Percentiles rank a stretch among this genome's conserved stretches.
phyloP scores from a whole-genome alignment of 2,329 filamentous ascomycete genomes.

The Capronia epimyces region DNA sequence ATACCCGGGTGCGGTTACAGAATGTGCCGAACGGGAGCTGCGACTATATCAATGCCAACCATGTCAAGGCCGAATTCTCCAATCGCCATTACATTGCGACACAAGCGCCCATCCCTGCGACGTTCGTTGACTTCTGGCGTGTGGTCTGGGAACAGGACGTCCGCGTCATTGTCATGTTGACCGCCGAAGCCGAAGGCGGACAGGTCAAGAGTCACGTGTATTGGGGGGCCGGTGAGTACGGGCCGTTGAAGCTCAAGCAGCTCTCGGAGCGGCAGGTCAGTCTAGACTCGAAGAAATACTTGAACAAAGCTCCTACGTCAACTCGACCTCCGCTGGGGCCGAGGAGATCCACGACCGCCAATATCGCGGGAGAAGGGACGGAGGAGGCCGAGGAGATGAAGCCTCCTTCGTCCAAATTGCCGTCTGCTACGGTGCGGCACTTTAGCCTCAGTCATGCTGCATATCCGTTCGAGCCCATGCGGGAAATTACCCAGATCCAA shows the following conservation, averaged over 20 bases:
- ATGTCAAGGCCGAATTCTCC: constrained; percentile 71
- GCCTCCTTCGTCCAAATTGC: constrained; percentile 47
- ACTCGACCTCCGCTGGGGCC: constrained; percentile 36
- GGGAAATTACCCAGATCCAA: constrained; percentile 90
- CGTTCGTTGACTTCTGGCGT: constrained; percentile 96
- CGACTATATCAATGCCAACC: constrained; percentile 94
- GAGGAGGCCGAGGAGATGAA: constrained; percentile 30
- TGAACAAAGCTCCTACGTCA: constrained; percentile 35
- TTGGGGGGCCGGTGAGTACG: constrained; percentile 77
- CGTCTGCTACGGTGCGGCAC: constrained; percentile 77
- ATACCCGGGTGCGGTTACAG: constrained; percentile 76
- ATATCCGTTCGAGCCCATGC: constrained; percentile 76
- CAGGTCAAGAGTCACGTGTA: constrained; percentile 94
- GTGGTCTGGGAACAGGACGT: constrained; percentile 96
- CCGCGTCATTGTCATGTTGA: constrained; percentile 92
- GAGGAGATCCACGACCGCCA: constrained; percentile 36
- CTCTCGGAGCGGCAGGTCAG: constrained; percentile 79
- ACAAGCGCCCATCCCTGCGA: constrained; percentile 86
- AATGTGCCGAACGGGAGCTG: constrained; percentile 63
- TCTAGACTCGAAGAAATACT: constrained; percentile 57
- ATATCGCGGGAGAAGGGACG: constrained; percentile 15
- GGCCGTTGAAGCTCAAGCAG: constrained; percentile 65
- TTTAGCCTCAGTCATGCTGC: constrained; percentile 73
- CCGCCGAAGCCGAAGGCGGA: constrained; percentile 86
- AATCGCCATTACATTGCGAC: constrained; percentile 94